phyloP scores from a whole-genome alignment of 1,284 basidiomycete genomes.

The Fomitopsis palustris region DNA sequence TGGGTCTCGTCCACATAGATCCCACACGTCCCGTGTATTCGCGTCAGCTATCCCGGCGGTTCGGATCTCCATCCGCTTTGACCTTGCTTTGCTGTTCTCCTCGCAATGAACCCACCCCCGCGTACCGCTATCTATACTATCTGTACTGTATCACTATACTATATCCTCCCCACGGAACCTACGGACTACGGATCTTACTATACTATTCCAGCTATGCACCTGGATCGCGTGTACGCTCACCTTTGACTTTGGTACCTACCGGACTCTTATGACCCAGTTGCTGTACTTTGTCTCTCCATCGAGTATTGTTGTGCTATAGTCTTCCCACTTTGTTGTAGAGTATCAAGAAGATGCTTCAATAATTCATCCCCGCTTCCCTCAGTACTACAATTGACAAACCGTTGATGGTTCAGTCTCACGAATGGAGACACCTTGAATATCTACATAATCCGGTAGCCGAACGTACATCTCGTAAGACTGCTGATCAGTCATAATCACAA shows the following conservation, averaged over 20 bases:
- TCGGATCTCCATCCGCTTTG: background rate
- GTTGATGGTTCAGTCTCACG: no score
- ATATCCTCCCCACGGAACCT: background rate
- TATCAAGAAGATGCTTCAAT: no score
- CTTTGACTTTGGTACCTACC: background rate
- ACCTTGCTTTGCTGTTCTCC: background rate
- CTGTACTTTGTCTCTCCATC: background rate
- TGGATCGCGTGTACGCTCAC: background rate
- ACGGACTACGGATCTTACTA: background rate
- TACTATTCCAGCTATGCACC: no score
- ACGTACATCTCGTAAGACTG: no score
- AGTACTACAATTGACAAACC: no score
- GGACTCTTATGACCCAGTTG: background rate
- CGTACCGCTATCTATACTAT: background rate
- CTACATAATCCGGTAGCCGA: no score
- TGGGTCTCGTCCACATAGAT: background rate
- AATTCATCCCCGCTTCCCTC: no score
- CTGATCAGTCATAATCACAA: no score
- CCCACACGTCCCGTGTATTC: background rate
- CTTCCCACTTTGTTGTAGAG: no score
- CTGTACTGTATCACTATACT: background rate
- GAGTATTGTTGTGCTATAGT: background rate
- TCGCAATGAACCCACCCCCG: background rate
- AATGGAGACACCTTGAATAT: no score
- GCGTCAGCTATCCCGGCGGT: background rate